Conservation (phyloP, 768 basidiomycete species). For the Cystobasidium ongulense region DNA sequence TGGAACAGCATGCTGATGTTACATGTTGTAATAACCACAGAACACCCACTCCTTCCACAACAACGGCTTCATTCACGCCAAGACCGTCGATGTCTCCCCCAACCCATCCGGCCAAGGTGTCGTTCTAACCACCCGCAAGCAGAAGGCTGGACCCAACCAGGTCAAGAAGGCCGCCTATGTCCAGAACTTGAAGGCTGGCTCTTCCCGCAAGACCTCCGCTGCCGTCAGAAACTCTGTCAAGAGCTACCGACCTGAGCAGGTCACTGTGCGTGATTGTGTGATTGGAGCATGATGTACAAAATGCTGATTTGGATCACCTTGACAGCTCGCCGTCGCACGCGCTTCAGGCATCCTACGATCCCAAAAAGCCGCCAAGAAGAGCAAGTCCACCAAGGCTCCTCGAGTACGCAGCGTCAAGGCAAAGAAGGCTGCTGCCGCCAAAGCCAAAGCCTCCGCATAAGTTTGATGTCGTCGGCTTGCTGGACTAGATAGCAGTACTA, state of each 20-base stretch:
- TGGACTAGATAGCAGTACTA: no score
- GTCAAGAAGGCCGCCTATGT: slow-evolving; percentile 9
- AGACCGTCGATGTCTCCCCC: slow-evolving; percentile 24
- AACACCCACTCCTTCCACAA: slow-evolving; percentile 30
- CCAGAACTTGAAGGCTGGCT: slow-evolving; percentile 13
- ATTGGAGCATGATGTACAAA: neutral
- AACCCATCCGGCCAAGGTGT: slow-evolving; percentile 22
- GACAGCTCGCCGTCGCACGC: slow-evolving; percentile 24
- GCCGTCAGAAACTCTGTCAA: neutral
- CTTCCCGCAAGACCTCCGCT: slow-evolving; percentile 11
- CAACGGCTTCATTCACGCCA: slow-evolving; percentile 23
- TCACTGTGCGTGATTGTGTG: slow-evolving; percentile 15
- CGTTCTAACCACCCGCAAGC: slow-evolving; percentile 23
- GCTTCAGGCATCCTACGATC: slow-evolving; percentile 5
- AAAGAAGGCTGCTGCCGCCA: slow-evolving; percentile 28
- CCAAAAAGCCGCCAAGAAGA: slow-evolving; percentile 16
- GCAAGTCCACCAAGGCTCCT: slow-evolving; percentile 19
- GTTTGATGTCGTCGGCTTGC: no score
- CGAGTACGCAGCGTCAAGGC: slow-evolving; percentile 17
- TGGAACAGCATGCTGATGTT: neutral
- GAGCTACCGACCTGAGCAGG: slow-evolving; percentile 13
- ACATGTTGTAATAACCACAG: neutral
- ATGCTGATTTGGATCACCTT: neutral
- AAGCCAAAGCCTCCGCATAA: slow-evolving; percentile 25
- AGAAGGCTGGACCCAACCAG: neutral